A percentile compares a stretch with the other conserved stretches of the same genome.
Conservation (phyloP, 208 protist genomes). For the Trypanosoma congolense region DNA sequence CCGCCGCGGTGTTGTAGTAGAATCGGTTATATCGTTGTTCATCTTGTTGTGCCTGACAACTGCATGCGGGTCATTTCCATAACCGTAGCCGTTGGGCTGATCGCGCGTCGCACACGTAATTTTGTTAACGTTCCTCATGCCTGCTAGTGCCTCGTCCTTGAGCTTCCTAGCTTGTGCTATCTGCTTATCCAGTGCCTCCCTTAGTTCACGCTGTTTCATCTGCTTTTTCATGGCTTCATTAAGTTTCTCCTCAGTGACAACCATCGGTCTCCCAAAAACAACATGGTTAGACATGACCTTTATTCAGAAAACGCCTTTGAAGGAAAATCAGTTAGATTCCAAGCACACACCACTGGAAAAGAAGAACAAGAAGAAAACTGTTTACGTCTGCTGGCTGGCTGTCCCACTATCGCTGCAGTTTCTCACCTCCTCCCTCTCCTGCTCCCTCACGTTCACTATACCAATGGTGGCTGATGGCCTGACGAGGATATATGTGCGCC, state of each 20-base stretch:
- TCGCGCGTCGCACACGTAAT: slow-evolving; percentile 4
- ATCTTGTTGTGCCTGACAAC: slow-evolving; percentile 23
- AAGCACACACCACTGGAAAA: too few relatives aligned
- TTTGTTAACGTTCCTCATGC: slow-evolving; percentile 16
- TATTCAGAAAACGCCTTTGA: too few relatives aligned
- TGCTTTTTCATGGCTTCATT: slow-evolving; percentile 51
- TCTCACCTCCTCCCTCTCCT: too few relatives aligned
- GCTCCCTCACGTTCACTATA: too few relatives aligned
- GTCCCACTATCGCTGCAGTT: too few relatives aligned
- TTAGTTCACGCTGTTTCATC: slow-evolving; percentile 55
- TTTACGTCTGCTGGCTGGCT: too few relatives aligned
- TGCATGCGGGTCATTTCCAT: slow-evolving; percentile 31
- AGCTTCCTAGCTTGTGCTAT: slow-evolving; percentile 34
- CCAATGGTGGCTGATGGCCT: too few relatives aligned
- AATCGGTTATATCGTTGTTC: background rate
- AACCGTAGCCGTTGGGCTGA: slow-evolving; percentile 45
- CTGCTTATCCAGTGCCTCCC: slow-evolving; percentile 64
- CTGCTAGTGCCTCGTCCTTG: slow-evolving; percentile 6
- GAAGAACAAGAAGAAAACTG: too few relatives aligned
- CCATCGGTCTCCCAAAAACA: slow-evolving; percentile 39
- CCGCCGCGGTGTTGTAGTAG: background rate
- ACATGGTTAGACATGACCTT: slow-evolving; percentile 30
- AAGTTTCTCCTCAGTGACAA: slow-evolving; percentile 59
- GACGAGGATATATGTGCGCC: too few relatives aligned
- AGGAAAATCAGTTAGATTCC: too few relatives aligned